Evolutionary conservation across 1,284 basidiomycete genomes (phyloP).

Genomic region (Irpex lacteus): DNA sequence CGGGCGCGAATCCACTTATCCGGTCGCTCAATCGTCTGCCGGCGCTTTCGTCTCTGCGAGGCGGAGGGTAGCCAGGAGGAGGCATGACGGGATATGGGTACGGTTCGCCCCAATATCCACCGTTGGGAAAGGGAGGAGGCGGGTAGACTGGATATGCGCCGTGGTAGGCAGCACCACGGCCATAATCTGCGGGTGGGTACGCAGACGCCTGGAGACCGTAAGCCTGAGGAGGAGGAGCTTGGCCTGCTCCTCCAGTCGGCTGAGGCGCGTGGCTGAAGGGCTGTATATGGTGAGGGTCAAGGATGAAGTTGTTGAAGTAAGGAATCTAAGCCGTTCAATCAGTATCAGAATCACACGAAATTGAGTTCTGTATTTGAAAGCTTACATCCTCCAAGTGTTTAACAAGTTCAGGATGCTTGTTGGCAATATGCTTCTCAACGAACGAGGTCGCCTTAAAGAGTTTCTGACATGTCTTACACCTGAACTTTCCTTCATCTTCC

Average conservation of each 20-base stretch:
- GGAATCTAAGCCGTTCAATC: conserved; percentile 54
- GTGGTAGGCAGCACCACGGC: conserved; percentile 24
- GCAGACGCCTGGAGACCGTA: conserved; percentile 68
- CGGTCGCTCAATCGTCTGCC: conserved; percentile 70
- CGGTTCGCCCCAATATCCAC: conserved; percentile 14
- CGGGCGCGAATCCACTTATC: conserved; percentile 66
- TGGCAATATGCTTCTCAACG: conserved; percentile 91
- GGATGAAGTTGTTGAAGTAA: conserved; percentile 90
- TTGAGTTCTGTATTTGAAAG: neutral
- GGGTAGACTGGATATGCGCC: conserved; percentile 8
- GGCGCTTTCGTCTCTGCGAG: conserved; percentile 54
- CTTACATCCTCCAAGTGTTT: conserved; percentile 74
- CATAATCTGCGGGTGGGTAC: conserved; percentile 41
- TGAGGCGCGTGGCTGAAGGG: conserved; percentile 78
- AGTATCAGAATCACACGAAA: conserved; percentile 3
- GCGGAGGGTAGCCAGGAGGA: conserved; percentile 24
- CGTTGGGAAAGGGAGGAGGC: conserved; percentile 1
- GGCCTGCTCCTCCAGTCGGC: conserved; percentile 50
- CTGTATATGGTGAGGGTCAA: conserved; percentile 90
- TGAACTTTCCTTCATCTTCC: conserved; percentile 93
- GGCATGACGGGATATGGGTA: conserved; percentile 25
- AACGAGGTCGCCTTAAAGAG: conserved; percentile 94
- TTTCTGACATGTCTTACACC: conserved; percentile 93
- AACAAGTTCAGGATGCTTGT: conserved; percentile 84
- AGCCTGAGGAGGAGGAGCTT: conserved; percentile 73